These are phyloP conservation scores for Paraglomus occultum DNA, from an alignment of 192 early-diverging fungal genomes.

Conservation along the genomic window DNA sequence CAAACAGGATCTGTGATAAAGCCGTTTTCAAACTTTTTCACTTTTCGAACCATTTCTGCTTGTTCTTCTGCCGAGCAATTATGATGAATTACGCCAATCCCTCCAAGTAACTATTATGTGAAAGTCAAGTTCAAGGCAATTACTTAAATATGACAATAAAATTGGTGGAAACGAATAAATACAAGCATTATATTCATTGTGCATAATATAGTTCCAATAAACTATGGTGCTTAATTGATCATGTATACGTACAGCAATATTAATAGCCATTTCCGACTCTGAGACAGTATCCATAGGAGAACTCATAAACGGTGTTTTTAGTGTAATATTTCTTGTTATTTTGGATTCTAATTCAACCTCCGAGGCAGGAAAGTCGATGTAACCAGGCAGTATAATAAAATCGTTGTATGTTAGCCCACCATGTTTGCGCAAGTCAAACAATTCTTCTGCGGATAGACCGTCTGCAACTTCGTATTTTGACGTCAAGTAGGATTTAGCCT, in stretches of 20 bases:
- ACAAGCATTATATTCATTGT: neutral
- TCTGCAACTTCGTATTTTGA: constrained; percentile 54
- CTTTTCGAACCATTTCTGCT: constrained; percentile 96
- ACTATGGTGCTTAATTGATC: neutral
- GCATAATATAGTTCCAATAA: neutral
- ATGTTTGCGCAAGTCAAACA: constrained; percentile 75
- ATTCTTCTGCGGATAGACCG: constrained; percentile 79
- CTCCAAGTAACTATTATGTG: constrained; percentile 66
- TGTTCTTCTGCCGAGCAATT: constrained; percentile 96
- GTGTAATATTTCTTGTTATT: constrained; percentile 85
- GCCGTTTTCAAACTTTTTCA: constrained; percentile 98
- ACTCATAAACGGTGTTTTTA: constrained; percentile 93
- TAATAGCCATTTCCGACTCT: constrained; percentile 97
- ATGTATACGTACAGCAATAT: constrained; percentile 78
- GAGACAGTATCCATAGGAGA: constrained; percentile 99
- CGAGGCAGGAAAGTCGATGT: constrained; percentile 88
- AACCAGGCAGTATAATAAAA: constrained; percentile 95
- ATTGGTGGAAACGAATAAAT: constrained; percentile 18
- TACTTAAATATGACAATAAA: constrained; percentile 20
- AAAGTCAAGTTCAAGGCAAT: constrained; percentile 22
- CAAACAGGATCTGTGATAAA: constrained; percentile 95
- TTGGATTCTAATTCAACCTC: constrained; percentile 75
- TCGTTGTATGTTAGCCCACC: constrained; percentile 99
- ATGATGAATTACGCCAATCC: constrained; percentile 97
- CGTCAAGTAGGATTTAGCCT: constrained; percentile 32